Conservation (phyloP, 192 early-diverging fungal genomes). For the Piromyces finnis region DNA sequence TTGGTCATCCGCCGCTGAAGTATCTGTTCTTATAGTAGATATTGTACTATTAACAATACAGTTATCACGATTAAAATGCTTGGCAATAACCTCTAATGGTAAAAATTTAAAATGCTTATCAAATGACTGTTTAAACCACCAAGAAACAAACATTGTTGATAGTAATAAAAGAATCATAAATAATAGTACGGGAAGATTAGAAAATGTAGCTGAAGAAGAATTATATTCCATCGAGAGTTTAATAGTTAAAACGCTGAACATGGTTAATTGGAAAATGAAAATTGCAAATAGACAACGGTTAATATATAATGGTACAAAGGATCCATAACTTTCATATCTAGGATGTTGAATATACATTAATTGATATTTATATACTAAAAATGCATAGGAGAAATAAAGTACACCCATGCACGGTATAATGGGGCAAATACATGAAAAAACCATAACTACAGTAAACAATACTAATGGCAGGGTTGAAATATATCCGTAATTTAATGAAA, state of each 20-base stretch:
- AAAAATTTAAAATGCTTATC: neutral
- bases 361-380: conserved; percentile 55
- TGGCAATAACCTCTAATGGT: neutral
- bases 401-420: conserved; percentile 48
- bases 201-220: neutral
- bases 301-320: conserved; percentile 25
- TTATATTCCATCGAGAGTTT: conserved; percentile 1
- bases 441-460: conserved; percentile 48
- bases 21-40: neutral
- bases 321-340: conserved; percentile 33
- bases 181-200: neutral
- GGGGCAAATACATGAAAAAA: conserved; percentile 58
- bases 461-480: conserved; percentile 50
- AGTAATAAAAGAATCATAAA: neutral
- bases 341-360: conserved; percentile 30
- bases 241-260: conserved; percentile 28
- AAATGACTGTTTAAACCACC: neutral
- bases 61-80: neutral
- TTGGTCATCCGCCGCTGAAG: neutral
- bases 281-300: conserved; percentile 36
- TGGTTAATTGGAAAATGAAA: conserved; percentile 33
- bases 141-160: neutral
- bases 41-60: neutral
- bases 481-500: conserved; percentile 46
- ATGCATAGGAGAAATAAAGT: conserved; percentile 42